Conservation (phyloP, 495 filamentous ascomycete species). For the Neurospora intermedia region DNA sequence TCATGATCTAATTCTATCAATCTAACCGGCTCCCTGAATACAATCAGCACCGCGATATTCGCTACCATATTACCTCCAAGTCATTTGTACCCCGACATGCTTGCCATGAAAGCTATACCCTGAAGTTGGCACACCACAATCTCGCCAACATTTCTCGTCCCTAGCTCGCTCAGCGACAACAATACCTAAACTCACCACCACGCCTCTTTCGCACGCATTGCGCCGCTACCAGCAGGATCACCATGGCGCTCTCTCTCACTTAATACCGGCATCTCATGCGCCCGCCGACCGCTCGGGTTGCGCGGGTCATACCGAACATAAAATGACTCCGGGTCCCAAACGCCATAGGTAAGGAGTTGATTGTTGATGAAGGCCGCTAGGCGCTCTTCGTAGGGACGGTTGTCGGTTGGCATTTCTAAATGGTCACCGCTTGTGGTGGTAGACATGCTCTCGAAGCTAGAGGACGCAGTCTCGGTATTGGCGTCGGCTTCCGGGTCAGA, state of each 20-base stretch:
- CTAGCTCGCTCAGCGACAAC: neutral
- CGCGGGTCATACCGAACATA: neutral
- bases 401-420: neutral
- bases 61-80: neutral
- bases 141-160: neutral
- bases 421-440: neutral
- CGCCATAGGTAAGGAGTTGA: neutral
- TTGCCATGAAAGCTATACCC: neutral
- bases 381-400: neutral
- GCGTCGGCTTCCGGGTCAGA: neutral
- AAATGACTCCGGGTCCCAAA: neutral
- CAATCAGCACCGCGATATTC: neutral
- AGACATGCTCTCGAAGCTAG: neutral
- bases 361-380: neutral
- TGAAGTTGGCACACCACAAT: neutral
- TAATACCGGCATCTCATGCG: neutral
- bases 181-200: neutral
- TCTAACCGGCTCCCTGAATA: neutral
- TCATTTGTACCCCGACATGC: neutral
- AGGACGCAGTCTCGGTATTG: neutral
- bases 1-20: neutral
- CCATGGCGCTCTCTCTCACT: neutral
- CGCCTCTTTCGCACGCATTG: neutral
- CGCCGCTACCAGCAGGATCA: neutral
- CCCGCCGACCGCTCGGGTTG: neutral